Evolutionary conservation across 768 basidiomycete genomes (phyloP).

Genomic region (Tylopilus intermedius): DNA sequence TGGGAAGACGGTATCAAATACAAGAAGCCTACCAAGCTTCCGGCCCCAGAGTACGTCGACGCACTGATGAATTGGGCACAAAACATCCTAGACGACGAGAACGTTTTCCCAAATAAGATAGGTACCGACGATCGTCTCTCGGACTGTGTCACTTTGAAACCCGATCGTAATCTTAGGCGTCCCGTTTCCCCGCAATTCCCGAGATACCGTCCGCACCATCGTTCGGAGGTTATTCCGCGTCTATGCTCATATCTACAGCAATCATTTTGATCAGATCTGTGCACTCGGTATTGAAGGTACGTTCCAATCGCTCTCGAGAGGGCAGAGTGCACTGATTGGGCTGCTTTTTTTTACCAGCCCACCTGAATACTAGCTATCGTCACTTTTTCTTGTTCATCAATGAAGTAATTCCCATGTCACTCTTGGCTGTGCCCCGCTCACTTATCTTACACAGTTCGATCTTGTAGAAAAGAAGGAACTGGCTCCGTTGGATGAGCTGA

Average conservation of each 20-base stretch:
- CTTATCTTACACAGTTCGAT: constrained; percentile 57
- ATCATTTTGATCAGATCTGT: constrained; percentile 98
- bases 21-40: constrained; percentile 88
- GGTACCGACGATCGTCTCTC: constrained; percentile 41
- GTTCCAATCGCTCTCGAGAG: constrained; percentile 3
- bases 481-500: constrained; percentile 90
- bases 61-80: constrained; percentile 99
- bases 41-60: constrained; percentile 94
- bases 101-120: constrained; percentile 90
- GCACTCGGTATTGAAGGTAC: constrained; percentile 96
- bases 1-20: constrained; percentile 90
- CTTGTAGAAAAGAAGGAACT: constrained; percentile 96
- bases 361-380: constrained; percentile 96
- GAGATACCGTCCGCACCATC: constrained; percentile 87
- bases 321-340: not conserved
- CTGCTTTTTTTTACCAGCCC: constrained; percentile 51
- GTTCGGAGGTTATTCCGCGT: constrained; percentile 91
- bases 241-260: constrained; percentile 98
- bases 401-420: constrained; percentile 55
- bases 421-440: constrained; percentile 8
- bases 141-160: constrained; percentile 4
- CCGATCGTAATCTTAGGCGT: constrained; percentile 51
- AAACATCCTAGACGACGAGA: constrained; percentile 84
- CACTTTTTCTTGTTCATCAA: constrained; percentile 97
- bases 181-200: constrained; percentile 86